Evolutionary conservation across 192 early-diverging fungal genomes (phyloP).

Genomic region (Ambispora gerdemannii): DNA sequence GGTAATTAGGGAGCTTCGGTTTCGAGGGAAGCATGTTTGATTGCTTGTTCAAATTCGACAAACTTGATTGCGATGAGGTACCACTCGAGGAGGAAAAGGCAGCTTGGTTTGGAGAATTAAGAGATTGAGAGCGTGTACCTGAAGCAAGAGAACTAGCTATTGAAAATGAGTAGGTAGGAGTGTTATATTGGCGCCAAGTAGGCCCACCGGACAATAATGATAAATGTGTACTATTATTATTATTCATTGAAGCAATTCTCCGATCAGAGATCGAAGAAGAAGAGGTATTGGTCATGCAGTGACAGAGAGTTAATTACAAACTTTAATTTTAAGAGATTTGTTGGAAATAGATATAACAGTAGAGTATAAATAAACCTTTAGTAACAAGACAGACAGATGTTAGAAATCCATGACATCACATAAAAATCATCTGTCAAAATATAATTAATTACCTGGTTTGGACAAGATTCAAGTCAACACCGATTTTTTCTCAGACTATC

Average conservation of each 20-base stretch:
- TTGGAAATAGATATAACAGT: too few relatives aligned
- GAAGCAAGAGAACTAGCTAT: background rate
- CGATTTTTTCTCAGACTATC: too few relatives aligned
- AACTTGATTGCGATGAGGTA: too few relatives aligned
- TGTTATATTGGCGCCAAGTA: background rate
- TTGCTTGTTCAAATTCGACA: too few relatives aligned
- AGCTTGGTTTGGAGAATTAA: background rate
- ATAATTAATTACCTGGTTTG: too few relatives aligned
- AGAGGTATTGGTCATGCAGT: slow-evolving; percentile 23
- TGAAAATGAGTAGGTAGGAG: background rate
- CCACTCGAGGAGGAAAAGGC: background rate
- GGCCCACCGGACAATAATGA: background rate
- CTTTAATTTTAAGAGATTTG: too few relatives aligned
- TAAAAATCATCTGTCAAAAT: too few relatives aligned
- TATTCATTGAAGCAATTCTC: slow-evolving; percentile 9
- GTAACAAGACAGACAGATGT: too few relatives aligned
- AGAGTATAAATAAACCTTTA: too few relatives aligned
- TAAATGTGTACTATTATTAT: slow-evolving; percentile 4
- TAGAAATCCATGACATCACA: too few relatives aligned
- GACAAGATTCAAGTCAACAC: too few relatives aligned
- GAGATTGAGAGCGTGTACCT: background rate
- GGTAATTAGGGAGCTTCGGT: slow-evolving; percentile 18
- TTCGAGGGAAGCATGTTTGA: background rate
- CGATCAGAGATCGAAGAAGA: slow-evolving; percentile 6
- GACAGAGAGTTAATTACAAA: too few relatives aligned